Percentiles rank a stretch among this genome's conserved stretches.
These are phyloP conservation scores for Dictyostelium citrinum DNA, from an alignment of 78 protist species.

Conservation along the genomic window DNA sequence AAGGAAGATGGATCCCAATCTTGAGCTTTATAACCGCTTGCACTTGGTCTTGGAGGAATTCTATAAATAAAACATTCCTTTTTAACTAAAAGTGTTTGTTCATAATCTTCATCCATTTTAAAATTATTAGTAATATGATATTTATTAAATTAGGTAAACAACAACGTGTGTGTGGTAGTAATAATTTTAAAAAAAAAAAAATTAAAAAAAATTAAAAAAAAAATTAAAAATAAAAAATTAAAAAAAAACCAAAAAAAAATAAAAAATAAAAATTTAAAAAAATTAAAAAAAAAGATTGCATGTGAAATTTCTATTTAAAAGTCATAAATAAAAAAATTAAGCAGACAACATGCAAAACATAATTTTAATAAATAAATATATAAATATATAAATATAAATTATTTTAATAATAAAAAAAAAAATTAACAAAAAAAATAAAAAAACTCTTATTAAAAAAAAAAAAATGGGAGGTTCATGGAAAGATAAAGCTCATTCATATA, in stretches of 20 bases:
- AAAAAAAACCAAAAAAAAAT: not conserved
- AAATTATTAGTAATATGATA: not conserved
- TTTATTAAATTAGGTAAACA: not conserved
- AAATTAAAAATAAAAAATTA: not conserved
- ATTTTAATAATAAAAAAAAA: not conserved
- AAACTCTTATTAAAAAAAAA: not conserved
- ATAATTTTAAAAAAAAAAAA: not conserved
- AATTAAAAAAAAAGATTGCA: not conserved
- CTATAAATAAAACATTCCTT: constrained; percentile 85
- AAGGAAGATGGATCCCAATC: constrained; percentile 79
- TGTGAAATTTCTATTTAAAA: not conserved
- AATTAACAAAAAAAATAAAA: not conserved
- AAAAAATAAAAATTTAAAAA: not conserved
- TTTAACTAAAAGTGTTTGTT: constrained; percentile 71
- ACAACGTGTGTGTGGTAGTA: not conserved
- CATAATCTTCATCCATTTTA: constrained; percentile 75
- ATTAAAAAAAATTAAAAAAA: not conserved
- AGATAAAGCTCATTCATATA: not conserved
- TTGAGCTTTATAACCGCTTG: constrained; percentile 80
- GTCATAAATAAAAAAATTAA: not conserved
- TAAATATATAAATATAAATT: not conserved
- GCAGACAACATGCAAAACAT: not conserved
- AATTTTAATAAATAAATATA: not conserved
- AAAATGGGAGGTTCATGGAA: not conserved
- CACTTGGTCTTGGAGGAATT: constrained; percentile 79